Conservation (phyloP, 768 basidiomycete species). For the Tephrocybe sp. region DNA sequence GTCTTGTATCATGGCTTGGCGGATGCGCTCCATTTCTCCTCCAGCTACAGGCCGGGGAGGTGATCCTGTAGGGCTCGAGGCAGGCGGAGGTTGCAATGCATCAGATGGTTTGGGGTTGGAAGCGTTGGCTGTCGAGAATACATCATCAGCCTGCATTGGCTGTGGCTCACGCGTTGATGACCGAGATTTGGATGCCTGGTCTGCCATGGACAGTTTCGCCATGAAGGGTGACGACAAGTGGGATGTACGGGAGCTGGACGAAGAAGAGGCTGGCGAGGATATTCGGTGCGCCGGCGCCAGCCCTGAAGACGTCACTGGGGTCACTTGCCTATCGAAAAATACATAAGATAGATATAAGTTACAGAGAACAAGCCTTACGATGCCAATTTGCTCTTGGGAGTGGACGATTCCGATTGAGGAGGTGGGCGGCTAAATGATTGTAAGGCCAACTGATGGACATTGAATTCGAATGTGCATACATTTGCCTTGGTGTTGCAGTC, state of each 20-base stretch:
- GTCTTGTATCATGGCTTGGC: slow-evolving; percentile 51
- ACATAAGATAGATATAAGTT: background rate
- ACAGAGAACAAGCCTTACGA: slow-evolving; percentile 17
- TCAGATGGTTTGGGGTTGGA: slow-evolving; percentile 4
- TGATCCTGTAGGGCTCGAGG: slow-evolving; percentile 21
- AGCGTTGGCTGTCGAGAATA: slow-evolving; percentile 21
- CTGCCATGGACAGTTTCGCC: slow-evolving; percentile 34
- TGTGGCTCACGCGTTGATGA: slow-evolving; percentile 10
- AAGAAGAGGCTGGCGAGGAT: slow-evolving; percentile 29
- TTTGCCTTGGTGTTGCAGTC: slow-evolving; percentile 29
- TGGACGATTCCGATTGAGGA: slow-evolving; percentile 20
- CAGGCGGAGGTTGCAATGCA: slow-evolving; percentile 5
- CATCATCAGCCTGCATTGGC: slow-evolving; percentile 24
- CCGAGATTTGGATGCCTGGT: slow-evolving; percentile 20
- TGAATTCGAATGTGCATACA: slow-evolving; percentile 9
- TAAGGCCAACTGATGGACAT: background rate
- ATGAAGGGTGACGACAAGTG: slow-evolving; percentile 49
- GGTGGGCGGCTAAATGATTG: slow-evolving; percentile 7
- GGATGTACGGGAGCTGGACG: slow-evolving; percentile 29
- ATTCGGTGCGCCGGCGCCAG: slow-evolving; percentile 26
- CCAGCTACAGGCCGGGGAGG: slow-evolving; percentile 34
- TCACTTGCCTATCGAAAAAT: slow-evolving; percentile 15
- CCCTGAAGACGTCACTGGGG: slow-evolving; percentile 12
- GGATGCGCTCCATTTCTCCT: slow-evolving; percentile 62
- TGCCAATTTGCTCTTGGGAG: slow-evolving; percentile 23